phyloP scores from a whole-genome alignment of 164 flowering plant genomes.

The Cinnamomum micranthum region DNA sequence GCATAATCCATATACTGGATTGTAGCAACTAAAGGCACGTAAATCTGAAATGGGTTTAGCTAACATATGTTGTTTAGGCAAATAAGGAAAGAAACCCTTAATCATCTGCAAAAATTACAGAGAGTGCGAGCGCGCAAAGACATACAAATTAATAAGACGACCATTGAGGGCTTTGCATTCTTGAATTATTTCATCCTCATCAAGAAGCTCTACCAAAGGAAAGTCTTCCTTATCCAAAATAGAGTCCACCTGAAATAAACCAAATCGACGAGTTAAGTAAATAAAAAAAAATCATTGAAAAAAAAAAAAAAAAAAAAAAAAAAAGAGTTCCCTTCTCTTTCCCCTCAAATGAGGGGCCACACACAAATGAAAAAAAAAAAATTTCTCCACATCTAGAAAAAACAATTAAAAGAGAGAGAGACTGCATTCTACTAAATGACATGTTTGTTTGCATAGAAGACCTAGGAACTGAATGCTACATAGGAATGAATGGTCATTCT shows the following conservation, averaged over 20 bases:
- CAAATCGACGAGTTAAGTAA: no score
- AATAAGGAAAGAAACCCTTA: background rate
- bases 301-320: no score
- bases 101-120: background rate
- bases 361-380: background rate
- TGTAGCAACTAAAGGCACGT: background rate
- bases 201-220: constrained; percentile 86
- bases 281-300: no score
- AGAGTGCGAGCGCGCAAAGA: background rate
- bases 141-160: constrained; percentile 87
- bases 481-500: no score
- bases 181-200: constrained; percentile 95
- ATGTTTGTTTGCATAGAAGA: background rate
- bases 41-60: background rate
- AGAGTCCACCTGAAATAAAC: constrained; percentile 67
- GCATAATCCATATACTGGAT: background rate
- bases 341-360: no score
- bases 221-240: constrained; percentile 76
- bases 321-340: background rate
- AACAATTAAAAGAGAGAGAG: no score
- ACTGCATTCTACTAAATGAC: no score
- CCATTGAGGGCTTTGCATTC: constrained; percentile 95
- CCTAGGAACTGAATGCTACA: background rate
- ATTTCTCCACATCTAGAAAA: no score
- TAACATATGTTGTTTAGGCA: no score